Evolutionary conservation across 768 basidiomycete genomes (phyloP), one percentile per base, ranked within the genome.

Genomic region (Favolaschia claudopus): DNA sequence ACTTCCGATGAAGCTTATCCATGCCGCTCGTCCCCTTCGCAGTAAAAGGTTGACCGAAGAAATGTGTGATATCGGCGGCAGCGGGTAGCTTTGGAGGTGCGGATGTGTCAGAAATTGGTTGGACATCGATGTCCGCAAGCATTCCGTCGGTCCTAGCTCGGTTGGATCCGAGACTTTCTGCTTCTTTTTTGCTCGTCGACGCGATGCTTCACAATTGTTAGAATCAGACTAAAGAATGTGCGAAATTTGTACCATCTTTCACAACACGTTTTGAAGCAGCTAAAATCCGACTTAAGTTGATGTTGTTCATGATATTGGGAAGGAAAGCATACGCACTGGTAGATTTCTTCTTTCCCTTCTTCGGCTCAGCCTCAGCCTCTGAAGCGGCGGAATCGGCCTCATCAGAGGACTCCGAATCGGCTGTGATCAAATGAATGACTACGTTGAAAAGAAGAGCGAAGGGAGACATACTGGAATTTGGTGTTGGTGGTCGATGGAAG

Each of bases 91-190:
- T 19, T 39, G 7, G 20, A 27, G 19, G 15, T 36, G 34, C 29
- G 43, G 31, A 4, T 31, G 38, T 19, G 14, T 25, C 19, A 40
- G n/a, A n/a, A n/a, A n/a, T 12, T 12, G 14, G 22, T 14, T 32
- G 45, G n/a, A 56, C 55, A 40, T 40, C 19, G 38, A 56, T 28
- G 13, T 56, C 55, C 12, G 34, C 46, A 39, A 56, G 55, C 55
- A 48, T 24, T 15, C 55, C 55, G 19, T 48, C 55, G 4, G 43
- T 38, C 46, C 55, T 3, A 56, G 28, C 2, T 3, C 15, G 13
- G 48, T 49, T 19, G 48, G 48, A 20, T 49, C 36, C 29, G 55
- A 40, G 31, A 19, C 3, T 13, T 34, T 37, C 32, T 15, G 15
- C 6, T 3, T 7, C 33, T 49, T 49, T 19, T 49, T 36, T 3